Evolutionary conservation across 2,329 filamentous ascomycete species (phyloP), one percentile per base, ranked within the genome.

Genomic region (Botrytis sinoallii): DNA sequence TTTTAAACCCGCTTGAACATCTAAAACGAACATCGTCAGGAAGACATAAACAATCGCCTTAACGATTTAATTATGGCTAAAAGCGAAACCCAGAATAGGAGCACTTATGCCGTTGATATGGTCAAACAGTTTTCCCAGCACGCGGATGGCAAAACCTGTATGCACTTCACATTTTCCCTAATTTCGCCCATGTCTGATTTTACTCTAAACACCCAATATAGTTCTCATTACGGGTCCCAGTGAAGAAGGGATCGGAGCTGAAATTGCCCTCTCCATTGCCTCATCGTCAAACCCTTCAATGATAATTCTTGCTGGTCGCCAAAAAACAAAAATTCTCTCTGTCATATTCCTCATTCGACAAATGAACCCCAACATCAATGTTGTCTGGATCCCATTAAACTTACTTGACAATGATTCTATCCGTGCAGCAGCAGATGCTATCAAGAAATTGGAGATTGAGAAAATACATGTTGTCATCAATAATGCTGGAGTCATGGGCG

Each of bases 401-500:
- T n/a, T 67, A 16, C 46, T 67, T 12, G 64, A 52, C 12, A 67
- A 55, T 29, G 32, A 6, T 25, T 67, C 44, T 29, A 25, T 70
- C 22, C 71, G 66, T 2, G 18, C 29, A 5, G 71, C 71, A 14
- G 66, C 55, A 25, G 46, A 57, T 32, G 29, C 29, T 6, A 63
- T 73, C 44, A 44, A 61, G 25, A 38, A 8, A 0, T 82, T 81
- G 78, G 79, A 83, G 0, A 59, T 78, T 75, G 59, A 40, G 12
- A 74, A 75, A 9, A 80, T 85, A 25, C 82, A 85, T 55, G 79
- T 84, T 8, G 72, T 85, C 10, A 81, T 85, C 22, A 85, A 85
- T 73, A 85, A 84, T 72, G 84, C 84, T 0, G 81, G 78, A 0
- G 80, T 85, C 66, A 85, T 85, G 84, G 83, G 79, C 2, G 70